Evolutionary conservation across 805 yeast genomes (phyloP).

Genomic region (Zygotorulaspora chibaensis): DNA sequence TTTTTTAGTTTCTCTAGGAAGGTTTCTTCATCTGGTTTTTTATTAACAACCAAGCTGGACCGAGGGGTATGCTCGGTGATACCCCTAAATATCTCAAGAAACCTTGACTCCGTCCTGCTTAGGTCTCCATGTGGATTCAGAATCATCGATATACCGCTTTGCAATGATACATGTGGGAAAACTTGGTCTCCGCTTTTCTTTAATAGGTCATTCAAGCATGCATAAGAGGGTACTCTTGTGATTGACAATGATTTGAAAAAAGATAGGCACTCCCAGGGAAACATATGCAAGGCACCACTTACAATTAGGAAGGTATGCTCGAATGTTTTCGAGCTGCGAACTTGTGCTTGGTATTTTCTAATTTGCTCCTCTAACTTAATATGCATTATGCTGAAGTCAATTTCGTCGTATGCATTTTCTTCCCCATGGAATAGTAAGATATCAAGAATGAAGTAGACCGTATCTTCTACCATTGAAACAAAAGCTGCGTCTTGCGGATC

Average conservation of each 20-base stretch:
- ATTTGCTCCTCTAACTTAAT: slow-evolving; percentile 49
- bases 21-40: slow-evolving; percentile 53
- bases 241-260: slow-evolving; percentile 52
- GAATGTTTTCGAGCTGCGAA: slow-evolving; percentile 9
- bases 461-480: slow-evolving; percentile 50
- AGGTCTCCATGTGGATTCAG: slow-evolving; percentile 84
- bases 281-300: slow-evolving; percentile 55
- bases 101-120: slow-evolving; percentile 55
- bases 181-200: slow-evolving; percentile 12
- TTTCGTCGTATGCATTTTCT: slow-evolving; percentile 58
- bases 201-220: slow-evolving; percentile 40
- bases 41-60: slow-evolving; percentile 55
- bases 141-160: slow-evolving; percentile 50
- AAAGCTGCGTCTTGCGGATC: slow-evolving; percentile 30
- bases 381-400: slow-evolving; percentile 54
- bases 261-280: slow-evolving; percentile 90
- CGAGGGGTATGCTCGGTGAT: slow-evolving; percentile 26
- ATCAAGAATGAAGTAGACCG: slow-evolving; percentile 60
- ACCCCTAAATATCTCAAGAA: slow-evolving; percentile 42
- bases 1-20: slow-evolving; percentile 42
- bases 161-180: slow-evolving; percentile 21
- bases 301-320: slow-evolving; percentile 67
- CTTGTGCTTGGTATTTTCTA: slow-evolving; percentile 28
- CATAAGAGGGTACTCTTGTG: slow-evolving; percentile 70
- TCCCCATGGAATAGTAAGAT: slow-evolving; percentile 59